Percentiles rank a stretch among this genome's conserved stretches.
Conservation (phyloP, 495 filamentous ascomycete species). For the Aspergillus saccharolyticus region DNA sequence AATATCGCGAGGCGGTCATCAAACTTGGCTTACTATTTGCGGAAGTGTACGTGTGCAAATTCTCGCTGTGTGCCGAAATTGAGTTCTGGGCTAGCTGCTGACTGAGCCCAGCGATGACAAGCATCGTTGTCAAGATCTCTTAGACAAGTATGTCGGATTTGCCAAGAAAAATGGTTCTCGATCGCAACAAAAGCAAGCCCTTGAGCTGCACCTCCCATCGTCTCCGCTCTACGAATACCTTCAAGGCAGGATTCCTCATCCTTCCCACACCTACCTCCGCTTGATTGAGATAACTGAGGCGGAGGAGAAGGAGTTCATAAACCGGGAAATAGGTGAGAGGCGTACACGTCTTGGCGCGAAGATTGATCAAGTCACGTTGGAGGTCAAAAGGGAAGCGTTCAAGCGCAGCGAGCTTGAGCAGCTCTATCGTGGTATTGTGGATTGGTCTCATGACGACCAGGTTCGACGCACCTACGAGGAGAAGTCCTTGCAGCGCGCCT, state of each 20-base stretch:
- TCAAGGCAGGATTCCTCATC: conserved; percentile 79
- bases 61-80: not conserved
- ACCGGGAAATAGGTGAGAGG: conserved; percentile 82
- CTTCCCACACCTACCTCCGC: conserved; percentile 72
- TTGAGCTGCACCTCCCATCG: conserved; percentile 70
- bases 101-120: conserved; percentile 48
- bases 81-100: not conserved
- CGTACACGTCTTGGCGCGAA: conserved; percentile 83
- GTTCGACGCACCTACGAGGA: conserved; percentile 81
- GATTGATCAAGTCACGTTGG: conserved; percentile 71
- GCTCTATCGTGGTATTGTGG: conserved; percentile 74
- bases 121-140: conserved; percentile 67
- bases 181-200: conserved; percentile 63
- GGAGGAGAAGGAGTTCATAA: conserved; percentile 87
- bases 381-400: conserved; percentile 84
- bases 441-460: conserved; percentile 87
- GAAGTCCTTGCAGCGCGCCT: conserved; percentile 76
- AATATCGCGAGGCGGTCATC: conserved; percentile 67
- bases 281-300: conserved; percentile 80
- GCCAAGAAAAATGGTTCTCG: conserved; percentile 66
- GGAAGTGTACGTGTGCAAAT: conserved; percentile 49
- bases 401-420: conserved; percentile 62
- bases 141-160: conserved; percentile 74
- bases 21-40: conserved; percentile 70
- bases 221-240: conserved; percentile 74